These are phyloP conservation scores for Akebia trifoliata DNA, from an alignment of 164 flowering plant genomes.

Conservation along the genomic window DNA sequence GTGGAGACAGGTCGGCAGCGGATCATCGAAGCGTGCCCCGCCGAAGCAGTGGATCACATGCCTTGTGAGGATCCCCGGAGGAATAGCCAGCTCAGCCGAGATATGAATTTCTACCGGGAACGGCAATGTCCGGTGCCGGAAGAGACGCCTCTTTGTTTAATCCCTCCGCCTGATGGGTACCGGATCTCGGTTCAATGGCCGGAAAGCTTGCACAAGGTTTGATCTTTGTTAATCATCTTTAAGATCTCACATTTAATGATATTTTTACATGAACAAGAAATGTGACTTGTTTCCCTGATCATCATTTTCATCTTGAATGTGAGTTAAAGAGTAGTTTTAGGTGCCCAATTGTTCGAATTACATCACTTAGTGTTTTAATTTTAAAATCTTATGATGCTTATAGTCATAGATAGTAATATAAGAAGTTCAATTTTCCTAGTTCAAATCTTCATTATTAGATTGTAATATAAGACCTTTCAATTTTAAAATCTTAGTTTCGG, in stretches of 20 bases:
- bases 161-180: conserved; percentile 79
- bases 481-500: too few species aligned
- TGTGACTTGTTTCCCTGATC: not conserved
- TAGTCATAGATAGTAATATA: not conserved
- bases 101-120: conserved; percentile 89
- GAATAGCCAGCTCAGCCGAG: conserved; percentile 80
- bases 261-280: too few species aligned
- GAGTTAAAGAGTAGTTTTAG: not conserved
- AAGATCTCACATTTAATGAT: too few species aligned
- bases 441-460: too few species aligned
- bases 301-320: not conserved
- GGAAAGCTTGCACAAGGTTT: conserved; percentile 88
- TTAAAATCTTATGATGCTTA: not conserved
- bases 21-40: conserved; percentile 58
- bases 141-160: conserved; percentile 76
- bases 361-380: not conserved
- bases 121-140: conserved; percentile 78
- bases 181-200: conserved; percentile 80
- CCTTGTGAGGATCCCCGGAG: conserved; percentile 95
- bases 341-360: not conserved
- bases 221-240: not conserved
- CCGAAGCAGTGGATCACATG: conserved; percentile 81
- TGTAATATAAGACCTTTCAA: too few species aligned
- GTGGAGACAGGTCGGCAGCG: conserved; percentile 41
- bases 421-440: not conserved